Percentiles rank a stretch among this genome's conserved stretches.
Evolutionary conservation across 805 yeast species (phyloP).

Genomic region (Nakazawaea laoshanensis): DNA sequence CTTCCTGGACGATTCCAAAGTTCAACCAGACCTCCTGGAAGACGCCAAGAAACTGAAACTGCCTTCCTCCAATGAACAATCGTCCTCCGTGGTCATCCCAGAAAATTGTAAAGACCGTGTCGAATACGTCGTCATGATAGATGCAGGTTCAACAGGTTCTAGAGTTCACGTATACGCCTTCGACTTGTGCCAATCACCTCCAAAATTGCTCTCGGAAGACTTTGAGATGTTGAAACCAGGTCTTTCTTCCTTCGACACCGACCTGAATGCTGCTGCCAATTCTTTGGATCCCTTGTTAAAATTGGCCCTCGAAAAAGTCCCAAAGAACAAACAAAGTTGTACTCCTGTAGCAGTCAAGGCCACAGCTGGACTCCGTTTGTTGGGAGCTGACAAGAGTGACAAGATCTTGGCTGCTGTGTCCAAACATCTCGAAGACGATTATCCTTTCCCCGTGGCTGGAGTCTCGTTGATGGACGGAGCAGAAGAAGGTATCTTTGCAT

Average conservation of each 20-base stretch:
- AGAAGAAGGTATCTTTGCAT: slow-evolving; percentile 97
- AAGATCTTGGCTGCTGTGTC: slow-evolving; percentile 73
- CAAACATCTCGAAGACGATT: slow-evolving; percentile 63
- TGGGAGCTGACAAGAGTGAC: slow-evolving; percentile 68
- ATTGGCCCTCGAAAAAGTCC: slow-evolving; percentile 69
- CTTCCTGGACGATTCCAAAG: slow-evolving; percentile 16
- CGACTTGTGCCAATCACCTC: slow-evolving; percentile 80
- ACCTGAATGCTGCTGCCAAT: slow-evolving; percentile 78
- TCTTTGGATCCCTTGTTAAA: slow-evolving; percentile 79
- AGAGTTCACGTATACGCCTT: slow-evolving; percentile 92
- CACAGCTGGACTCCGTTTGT: slow-evolving; percentile 88
- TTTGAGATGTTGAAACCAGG: slow-evolving; percentile 93
- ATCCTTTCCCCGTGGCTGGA: slow-evolving; percentile 93
- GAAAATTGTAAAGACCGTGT: slow-evolving; percentile 29
- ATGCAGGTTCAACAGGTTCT: slow-evolving; percentile 97
- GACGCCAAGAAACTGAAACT: not conserved
- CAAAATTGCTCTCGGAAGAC: slow-evolving; percentile 67
- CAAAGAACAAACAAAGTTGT: slow-evolving; percentile 63
- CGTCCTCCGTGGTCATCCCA: not conserved
- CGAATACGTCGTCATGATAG: slow-evolving; percentile 86
- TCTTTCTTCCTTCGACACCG: slow-evolving; percentile 74
- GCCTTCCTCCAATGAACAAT: not conserved
- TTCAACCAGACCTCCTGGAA: slow-evolving; percentile 3
- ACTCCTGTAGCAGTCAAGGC: slow-evolving; percentile 97
- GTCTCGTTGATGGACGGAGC: slow-evolving; percentile 91